Base-by-base conservation (phyloP, 2,329 filamentous ascomycete genomes). In the Penicillium hordei region DNA sequence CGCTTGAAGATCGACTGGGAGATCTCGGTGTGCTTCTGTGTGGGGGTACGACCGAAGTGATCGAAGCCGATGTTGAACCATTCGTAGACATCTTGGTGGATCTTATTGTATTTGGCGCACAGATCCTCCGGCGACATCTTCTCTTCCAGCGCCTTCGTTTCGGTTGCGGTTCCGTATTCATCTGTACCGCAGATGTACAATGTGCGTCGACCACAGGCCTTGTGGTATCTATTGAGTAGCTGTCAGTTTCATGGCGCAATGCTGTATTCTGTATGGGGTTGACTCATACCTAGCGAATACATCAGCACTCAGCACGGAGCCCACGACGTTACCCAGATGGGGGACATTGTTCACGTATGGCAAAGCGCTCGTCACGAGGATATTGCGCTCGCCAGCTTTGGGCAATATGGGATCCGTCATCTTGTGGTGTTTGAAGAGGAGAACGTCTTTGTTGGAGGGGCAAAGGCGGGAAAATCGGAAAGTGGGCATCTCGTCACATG, bases 41-140 rank as follows among this genome's bases (percentile, higher is more conserved):
- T 97, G 3, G 93, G 91, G 5, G 94, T 97, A 59, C 93, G 89
- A 61, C 93, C 94, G 72, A 97, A 99, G 76, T 93, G 88, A 78
- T 97, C 93, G 72, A 97, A 97, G 58, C 85, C 87, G 70, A 97
- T 93, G 71, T 92, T 86, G 79, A 99, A 99, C 91, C 93, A 97
- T 75, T 95, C 85, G 76, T 97, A 97, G 65, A 97, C 89, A 48
- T 89, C 90, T 68, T 91, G 87, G 78, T 97, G 93, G 58, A 96
- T 86, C 68, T 86, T 86, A 78, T 95, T 90, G 81, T 95, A 97
- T 79, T 97, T 95, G 76, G 90, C 86, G 80, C 93, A 97, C 13
- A 97, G 86, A 71, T 93, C 84, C 68, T 89, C 83, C 23, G 93
- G 92, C 13, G 88, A 91, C 62, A 92, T 81, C 15, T 89, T 88